Conservation (phyloP, 495 filamentous ascomycete species). For the Neurospora cerealis region DNA sequence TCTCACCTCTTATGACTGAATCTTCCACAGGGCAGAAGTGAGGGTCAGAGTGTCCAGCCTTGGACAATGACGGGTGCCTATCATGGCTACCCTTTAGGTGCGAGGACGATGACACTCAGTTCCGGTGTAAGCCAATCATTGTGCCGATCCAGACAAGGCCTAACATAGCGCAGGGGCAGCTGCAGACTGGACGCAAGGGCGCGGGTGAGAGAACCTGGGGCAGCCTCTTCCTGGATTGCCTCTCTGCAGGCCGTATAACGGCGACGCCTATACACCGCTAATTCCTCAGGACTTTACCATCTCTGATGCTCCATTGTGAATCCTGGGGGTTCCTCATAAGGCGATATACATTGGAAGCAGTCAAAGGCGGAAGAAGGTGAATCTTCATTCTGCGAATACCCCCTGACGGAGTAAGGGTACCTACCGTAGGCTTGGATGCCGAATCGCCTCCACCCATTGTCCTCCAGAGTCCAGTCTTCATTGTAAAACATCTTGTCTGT, state of each 20-base stretch:
- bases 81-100: not conserved
- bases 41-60: not conserved
- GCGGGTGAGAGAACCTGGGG: not conserved
- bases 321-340: not conserved
- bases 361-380: not conserved
- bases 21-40: not conserved
- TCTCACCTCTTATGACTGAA: not conserved
- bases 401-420: not conserved
- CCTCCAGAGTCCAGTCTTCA: not conserved
- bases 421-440: not conserved
- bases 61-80: not conserved
- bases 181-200: not conserved
- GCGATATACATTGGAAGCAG: not conserved
- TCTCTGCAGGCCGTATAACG: not conserved
- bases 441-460: not conserved
- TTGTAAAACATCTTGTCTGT: not conserved
- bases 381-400: not conserved
- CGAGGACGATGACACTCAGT: not conserved
- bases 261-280: not conserved
- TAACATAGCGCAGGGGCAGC: not conserved
- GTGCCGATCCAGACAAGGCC: not conserved
- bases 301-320: not conserved
- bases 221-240: not conserved
- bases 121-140: not conserved
- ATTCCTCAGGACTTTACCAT: not conserved